Conservation (phyloP, 345 rosid species). For the Raphanus raphanistrum region DNA sequence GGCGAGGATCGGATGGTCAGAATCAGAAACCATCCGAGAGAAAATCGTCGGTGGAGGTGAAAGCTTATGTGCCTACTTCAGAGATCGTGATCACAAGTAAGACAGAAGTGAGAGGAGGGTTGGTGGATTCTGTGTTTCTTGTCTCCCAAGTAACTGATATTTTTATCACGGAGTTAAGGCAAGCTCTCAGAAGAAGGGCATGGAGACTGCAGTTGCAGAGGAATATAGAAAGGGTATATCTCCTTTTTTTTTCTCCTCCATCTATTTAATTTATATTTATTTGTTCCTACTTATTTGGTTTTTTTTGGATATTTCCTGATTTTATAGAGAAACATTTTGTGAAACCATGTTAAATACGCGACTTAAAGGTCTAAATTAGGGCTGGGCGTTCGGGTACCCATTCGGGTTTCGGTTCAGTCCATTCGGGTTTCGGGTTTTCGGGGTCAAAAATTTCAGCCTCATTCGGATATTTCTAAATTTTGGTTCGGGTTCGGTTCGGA, state of each 20-base stretch:
- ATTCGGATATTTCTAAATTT: no score
- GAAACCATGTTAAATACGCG: no score
- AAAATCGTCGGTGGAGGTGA: slow-evolving; percentile 33
- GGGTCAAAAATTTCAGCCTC: no score
- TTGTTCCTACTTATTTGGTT: neutral
- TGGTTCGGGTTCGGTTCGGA: no score
- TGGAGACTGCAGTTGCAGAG: slow-evolving; percentile 45
- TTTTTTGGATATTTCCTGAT: no score
- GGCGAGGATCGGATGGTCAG: slow-evolving; percentile 19
- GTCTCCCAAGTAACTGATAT: slow-evolving; percentile 34
- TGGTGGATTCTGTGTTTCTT: slow-evolving; percentile 25
- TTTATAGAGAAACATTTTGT: no score
- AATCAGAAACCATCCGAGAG: slow-evolving; percentile 17
- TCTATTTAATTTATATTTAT: neutral
- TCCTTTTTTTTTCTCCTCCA: neutral
- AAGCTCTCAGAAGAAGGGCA: slow-evolving; percentile 28
- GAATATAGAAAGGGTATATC: slow-evolving; percentile 49
- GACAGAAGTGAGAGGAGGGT: slow-evolving; percentile 12
- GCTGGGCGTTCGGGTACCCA: no score
- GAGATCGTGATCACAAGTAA: slow-evolving; percentile 23
- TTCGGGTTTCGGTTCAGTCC: no score
- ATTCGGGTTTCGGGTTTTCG: no score
- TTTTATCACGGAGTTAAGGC: slow-evolving; percentile 28
- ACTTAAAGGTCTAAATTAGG: no score
- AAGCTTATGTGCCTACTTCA: slow-evolving; percentile 7